Evolutionary conservation across 441 rosid species (phyloP).

Genomic region (Eruca vesicaria): DNA sequence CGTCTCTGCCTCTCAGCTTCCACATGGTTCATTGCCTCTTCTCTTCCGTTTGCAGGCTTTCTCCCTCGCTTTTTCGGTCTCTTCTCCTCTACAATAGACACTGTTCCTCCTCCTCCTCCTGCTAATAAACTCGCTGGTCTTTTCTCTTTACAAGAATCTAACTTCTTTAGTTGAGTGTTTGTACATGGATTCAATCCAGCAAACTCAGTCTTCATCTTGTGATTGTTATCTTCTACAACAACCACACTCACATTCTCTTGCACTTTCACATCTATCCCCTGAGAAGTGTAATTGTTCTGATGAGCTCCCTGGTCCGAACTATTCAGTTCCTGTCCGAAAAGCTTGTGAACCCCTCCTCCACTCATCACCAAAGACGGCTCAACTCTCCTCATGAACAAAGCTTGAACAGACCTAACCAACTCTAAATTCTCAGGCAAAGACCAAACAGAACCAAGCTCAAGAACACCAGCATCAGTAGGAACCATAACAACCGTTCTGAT

Average conservation of each 20-base stretch:
- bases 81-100: slow-evolving; percentile 46
- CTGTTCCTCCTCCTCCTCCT: slow-evolving; percentile 3
- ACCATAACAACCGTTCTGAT: slow-evolving; percentile 79
- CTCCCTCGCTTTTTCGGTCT: slow-evolving; percentile 72
- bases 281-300: slow-evolving; percentile 38
- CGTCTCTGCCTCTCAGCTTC: slow-evolving; percentile 80
- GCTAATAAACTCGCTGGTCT: neutral
- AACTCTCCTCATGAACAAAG: slow-evolving; percentile 48
- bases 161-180: too few species aligned
- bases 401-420: slow-evolving; percentile 52
- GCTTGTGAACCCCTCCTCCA: slow-evolving; percentile 46
- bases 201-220: slow-evolving; percentile 71
- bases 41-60: slow-evolving; percentile 78
- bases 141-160: neutral
- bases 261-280: slow-evolving; percentile 38
- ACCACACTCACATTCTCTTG: slow-evolving; percentile 50
- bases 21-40: slow-evolving; percentile 75
- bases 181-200: neutral
- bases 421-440: slow-evolving; percentile 62
- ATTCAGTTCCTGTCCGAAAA: slow-evolving; percentile 78
- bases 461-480: slow-evolving; percentile 83
- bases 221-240: slow-evolving; percentile 44
- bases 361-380: slow-evolving; percentile 35
- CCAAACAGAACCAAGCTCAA: slow-evolving; percentile 89
- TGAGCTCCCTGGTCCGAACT: slow-evolving; percentile 35